Conservation (phyloP, 805 yeast species). For the Debaryomyces tyrocola region DNA sequence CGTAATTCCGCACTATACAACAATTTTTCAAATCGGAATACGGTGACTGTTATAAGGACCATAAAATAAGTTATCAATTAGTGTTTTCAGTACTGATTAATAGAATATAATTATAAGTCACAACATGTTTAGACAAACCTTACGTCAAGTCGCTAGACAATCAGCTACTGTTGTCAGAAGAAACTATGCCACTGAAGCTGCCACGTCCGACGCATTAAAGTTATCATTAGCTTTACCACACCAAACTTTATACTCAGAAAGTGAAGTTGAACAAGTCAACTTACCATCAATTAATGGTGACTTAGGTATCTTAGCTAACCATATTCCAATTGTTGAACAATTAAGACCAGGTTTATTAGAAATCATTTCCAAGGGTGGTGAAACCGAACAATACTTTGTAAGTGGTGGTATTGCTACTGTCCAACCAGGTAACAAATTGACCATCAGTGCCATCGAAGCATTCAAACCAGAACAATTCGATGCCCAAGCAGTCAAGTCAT, state of each 20-base stretch:
- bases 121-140: constrained; percentile 61
- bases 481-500: constrained; percentile 70
- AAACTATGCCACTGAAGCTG: constrained; percentile 84
- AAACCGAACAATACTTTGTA: constrained; percentile 79
- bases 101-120: constrained; percentile 1
- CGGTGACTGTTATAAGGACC: constrained; percentile 2
- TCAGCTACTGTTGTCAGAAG: constrained; percentile 63
- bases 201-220: constrained; percentile 65
- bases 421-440: constrained; percentile 88
- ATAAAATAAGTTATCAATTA: neutral
- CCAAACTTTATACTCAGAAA: constrained; percentile 60
- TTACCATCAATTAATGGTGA: constrained; percentile 95
- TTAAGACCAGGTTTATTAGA: constrained; percentile 94
- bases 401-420: constrained; percentile 97
- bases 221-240: constrained; percentile 91
- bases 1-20: constrained; percentile 10
- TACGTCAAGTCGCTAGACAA: constrained; percentile 61
- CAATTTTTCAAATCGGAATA: constrained; percentile 9
- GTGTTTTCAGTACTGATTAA: neutral
- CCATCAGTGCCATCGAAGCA: constrained; percentile 94
- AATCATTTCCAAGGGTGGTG: constrained; percentile 74
- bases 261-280: constrained; percentile 75
- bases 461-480: constrained; percentile 87
- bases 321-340: constrained; percentile 97
- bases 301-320: constrained; percentile 95